Conservation (phyloP, 1,284 basidiomycete species). For the Clitocybe nebularis region DNA sequence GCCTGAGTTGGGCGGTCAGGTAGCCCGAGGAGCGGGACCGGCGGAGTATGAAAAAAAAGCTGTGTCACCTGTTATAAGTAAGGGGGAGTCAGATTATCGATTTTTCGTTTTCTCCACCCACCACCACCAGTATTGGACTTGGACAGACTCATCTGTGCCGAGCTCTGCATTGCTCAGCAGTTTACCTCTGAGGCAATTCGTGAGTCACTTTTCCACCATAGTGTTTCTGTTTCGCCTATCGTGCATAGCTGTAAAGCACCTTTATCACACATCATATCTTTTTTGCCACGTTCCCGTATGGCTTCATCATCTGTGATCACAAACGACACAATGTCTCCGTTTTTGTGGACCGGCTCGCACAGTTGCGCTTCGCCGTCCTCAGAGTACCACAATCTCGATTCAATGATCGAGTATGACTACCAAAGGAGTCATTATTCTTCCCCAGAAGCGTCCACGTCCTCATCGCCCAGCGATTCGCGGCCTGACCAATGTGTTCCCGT, state of each 20-base stretch:
- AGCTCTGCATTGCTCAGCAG: slow-evolving; percentile 18
- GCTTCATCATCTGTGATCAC: slow-evolving; percentile 6
- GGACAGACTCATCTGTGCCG: slow-evolving; percentile 22
- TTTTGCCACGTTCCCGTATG: slow-evolving; percentile 22
- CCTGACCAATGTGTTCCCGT: slow-evolving; percentile 18
- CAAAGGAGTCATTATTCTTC: slow-evolving; percentile 4
- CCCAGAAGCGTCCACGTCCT: slow-evolving; percentile 14
- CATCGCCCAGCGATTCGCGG: slow-evolving; percentile 13
- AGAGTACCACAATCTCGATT: not conserved
- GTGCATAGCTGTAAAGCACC: slow-evolving; percentile 3
- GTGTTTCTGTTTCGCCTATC: slow-evolving; percentile 6
- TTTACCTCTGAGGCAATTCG: slow-evolving; percentile 21
- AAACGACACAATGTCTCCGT: slow-evolving; percentile 6
- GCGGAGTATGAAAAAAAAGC: slow-evolving; percentile 29
- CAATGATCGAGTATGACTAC: not conserved
- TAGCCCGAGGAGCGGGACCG: slow-evolving; percentile 18
- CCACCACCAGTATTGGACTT: slow-evolving; percentile 18
- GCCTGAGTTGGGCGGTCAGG: not conserved
- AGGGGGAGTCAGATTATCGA: slow-evolving; percentile 25
- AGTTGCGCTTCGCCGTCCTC: slow-evolving; percentile 1
- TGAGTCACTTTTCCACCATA: slow-evolving; percentile 25
- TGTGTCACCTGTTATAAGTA: slow-evolving; percentile 25
- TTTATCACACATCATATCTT: slow-evolving; percentile 14
- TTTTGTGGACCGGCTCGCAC: not conserved
- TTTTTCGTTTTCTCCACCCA: slow-evolving; percentile 18